These are phyloP conservation scores for Pachysandra terminalis DNA, from an alignment of 164 flowering plant genomes.

Conservation along the genomic window DNA sequence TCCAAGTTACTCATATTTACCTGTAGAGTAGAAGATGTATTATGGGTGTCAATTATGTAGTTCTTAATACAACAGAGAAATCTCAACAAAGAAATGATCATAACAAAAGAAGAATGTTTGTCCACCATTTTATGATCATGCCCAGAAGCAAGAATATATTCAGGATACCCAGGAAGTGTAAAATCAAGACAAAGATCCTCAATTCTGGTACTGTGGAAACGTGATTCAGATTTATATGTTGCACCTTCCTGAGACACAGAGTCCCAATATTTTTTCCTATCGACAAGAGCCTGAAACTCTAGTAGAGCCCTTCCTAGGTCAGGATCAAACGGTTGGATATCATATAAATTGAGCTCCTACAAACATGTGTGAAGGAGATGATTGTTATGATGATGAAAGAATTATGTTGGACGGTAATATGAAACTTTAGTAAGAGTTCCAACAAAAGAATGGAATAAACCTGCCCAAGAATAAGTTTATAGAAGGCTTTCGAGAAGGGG, in stretches of 20 bases:
- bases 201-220: slow-evolving; percentile 50
- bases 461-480: slow-evolving; percentile 78
- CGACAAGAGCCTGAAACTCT: slow-evolving; percentile 78
- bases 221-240: slow-evolving; percentile 16
- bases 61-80: neutral
- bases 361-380: slow-evolving; percentile 11
- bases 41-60: neutral
- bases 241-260: slow-evolving; percentile 19
- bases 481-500: slow-evolving; percentile 79
- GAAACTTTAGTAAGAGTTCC: neutral
- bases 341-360: slow-evolving; percentile 71
- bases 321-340: slow-evolving; percentile 80
- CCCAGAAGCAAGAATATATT: slow-evolving; percentile 46
- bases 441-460: slow-evolving; percentile 29
- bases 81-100: neutral
- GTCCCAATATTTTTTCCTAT: slow-evolving; percentile 37
- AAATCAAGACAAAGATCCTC: slow-evolving; percentile 92
- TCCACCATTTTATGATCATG: slow-evolving; percentile 49
- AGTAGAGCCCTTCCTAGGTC: slow-evolving; percentile 67
- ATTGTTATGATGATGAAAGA: slow-evolving; percentile 5
- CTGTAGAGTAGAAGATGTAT: slow-evolving; percentile 37
- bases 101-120: neutral
- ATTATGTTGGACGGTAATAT: neutral
- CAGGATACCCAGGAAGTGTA: slow-evolving; percentile 91
- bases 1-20: slow-evolving; percentile 68